A percentile compares a stretch with the other conserved stretches of the same genome.
phyloP scores from a whole-genome alignment of 176 grass and related monocot genomes.

The Luzula sylvatica region DNA sequence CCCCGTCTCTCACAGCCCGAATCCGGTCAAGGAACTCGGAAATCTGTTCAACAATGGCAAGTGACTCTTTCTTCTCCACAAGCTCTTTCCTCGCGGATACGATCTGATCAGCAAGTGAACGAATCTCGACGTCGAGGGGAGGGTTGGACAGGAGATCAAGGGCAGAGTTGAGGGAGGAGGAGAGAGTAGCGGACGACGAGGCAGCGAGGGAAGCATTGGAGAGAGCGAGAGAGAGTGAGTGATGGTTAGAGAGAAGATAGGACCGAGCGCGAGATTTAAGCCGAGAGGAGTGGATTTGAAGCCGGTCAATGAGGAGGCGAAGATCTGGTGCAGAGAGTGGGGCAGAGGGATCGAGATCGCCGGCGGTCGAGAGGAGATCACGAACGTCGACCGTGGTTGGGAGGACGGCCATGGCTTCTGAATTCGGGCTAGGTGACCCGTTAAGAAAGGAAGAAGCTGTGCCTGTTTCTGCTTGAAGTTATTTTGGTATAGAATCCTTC shows the following conservation, averaged over 20 bases:
- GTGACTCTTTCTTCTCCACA: slow-evolving; percentile 54
- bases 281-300: slow-evolving; percentile 61
- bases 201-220: slow-evolving; percentile 36
- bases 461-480: too few relatives aligned
- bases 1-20: slow-evolving; percentile 39
- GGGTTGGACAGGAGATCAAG: slow-evolving; percentile 54
- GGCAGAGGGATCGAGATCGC: slow-evolving; percentile 61
- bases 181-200: slow-evolving; percentile 22
- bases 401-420: slow-evolving; percentile 9
- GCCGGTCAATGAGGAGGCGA: slow-evolving; percentile 86
- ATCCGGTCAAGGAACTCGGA: slow-evolving; percentile 40
- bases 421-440: too few relatives aligned
- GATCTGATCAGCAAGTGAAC: slow-evolving; percentile 48
- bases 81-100: slow-evolving; percentile 41
- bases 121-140: slow-evolving; percentile 56
- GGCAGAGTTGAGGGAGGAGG: slow-evolving; percentile 33
- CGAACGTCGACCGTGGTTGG: slow-evolving; percentile 59
- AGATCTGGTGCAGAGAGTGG: slow-evolving; percentile 89
- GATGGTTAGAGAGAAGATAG: slow-evolving; percentile 58
- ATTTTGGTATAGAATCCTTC: too few relatives aligned
- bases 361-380: slow-evolving; percentile 64
- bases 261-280: slow-evolving; percentile 57
- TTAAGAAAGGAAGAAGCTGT: too few relatives aligned
- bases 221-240: slow-evolving; percentile 40
- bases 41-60: slow-evolving; percentile 35